Evolutionary conservation across 345 rosid genomes (phyloP).

Genomic region (Jatropha curcas): DNA sequence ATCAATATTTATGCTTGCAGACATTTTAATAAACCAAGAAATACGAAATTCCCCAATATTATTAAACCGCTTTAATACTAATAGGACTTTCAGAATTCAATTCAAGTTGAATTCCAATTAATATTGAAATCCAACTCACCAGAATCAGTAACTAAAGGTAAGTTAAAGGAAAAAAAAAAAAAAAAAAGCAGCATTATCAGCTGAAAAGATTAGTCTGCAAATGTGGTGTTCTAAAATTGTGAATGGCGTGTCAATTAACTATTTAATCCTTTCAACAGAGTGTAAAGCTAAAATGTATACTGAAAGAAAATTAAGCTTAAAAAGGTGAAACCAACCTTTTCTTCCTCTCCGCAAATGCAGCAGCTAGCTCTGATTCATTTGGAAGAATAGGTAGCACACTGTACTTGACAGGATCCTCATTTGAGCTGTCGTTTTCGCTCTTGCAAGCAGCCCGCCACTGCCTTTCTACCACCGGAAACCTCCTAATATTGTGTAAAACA

Average conservation of each 20-base stretch:
- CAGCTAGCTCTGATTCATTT: slow-evolving; percentile 63
- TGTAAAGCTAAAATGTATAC: not conserved
- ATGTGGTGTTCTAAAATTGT: too few species aligned
- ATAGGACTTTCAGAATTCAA: too few species aligned
- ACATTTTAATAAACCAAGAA: not conserved
- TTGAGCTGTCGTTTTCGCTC: slow-evolving; percentile 36
- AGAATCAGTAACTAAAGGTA: not conserved
- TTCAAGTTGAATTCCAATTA: not conserved
- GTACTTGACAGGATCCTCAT: slow-evolving; percentile 32
- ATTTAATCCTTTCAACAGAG: too few species aligned
- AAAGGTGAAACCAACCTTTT: slow-evolving; percentile 42
- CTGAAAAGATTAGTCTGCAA: too few species aligned
- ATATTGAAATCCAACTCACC: too few species aligned
- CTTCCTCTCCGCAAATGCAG: slow-evolving; percentile 61
- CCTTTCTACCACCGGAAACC: slow-evolving; percentile 83
- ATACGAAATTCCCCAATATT: not conserved
- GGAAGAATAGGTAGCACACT: slow-evolving; percentile 47
- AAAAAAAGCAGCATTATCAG: too few species aligned
- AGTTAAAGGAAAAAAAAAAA: too few species aligned
- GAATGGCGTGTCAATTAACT: too few species aligned
- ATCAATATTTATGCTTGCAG: not conserved
- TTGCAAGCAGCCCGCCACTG: slow-evolving; percentile 71
- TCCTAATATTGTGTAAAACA: slow-evolving; percentile 38
- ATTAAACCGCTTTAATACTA: not conserved
- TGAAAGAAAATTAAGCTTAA: not conserved